These are phyloP conservation scores for Hanseniaspora guilliermondii DNA, from an alignment of 805 yeast species.

Conservation along the genomic window DNA sequence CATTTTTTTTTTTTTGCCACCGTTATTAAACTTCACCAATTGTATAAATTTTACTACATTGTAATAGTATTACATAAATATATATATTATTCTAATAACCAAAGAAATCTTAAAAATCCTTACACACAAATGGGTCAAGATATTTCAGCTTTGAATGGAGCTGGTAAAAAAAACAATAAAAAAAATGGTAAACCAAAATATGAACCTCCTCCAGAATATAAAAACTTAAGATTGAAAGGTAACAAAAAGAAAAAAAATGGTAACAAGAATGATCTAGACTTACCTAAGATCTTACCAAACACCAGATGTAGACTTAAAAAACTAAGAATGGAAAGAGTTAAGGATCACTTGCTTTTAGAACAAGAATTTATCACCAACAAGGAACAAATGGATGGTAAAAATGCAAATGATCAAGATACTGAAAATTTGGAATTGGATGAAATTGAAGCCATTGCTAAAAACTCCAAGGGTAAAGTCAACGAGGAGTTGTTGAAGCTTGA, in stretches of 20 bases:
- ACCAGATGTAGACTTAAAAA: constrained; percentile 88
- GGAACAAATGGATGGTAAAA: constrained; percentile 46
- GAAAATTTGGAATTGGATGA: constrained; percentile 8
- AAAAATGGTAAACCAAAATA: constrained; percentile 87
- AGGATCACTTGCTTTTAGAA: constrained; percentile 86
- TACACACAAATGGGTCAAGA: constrained; percentile 27
- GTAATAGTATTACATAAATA: too few species aligned
- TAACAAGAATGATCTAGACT: constrained; percentile 61
- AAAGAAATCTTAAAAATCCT: neutral
- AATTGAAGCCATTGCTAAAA: constrained; percentile 36
- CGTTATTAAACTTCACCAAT: neutral
- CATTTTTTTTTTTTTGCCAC: neutral
- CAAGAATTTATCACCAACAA: constrained; percentile 93
- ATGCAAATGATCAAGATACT: neutral
- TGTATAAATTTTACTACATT: too few species aligned
- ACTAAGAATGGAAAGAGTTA: constrained; percentile 86
- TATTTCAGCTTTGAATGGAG: constrained; percentile 28
- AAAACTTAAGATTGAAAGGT: constrained; percentile 51
- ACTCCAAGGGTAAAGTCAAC: constrained; percentile 90
- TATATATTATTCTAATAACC: too few species aligned
- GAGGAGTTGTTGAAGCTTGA: constrained; percentile 93
- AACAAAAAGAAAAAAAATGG: constrained; percentile 73
- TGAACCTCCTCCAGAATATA: constrained; percentile 95
- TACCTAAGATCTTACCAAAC: constrained; percentile 82
- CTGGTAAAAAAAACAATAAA: constrained; percentile 40